These are phyloP conservation scores for Vicia faba DNA, from an alignment of 306 rosid genomes.

Conservation along the genomic window DNA sequence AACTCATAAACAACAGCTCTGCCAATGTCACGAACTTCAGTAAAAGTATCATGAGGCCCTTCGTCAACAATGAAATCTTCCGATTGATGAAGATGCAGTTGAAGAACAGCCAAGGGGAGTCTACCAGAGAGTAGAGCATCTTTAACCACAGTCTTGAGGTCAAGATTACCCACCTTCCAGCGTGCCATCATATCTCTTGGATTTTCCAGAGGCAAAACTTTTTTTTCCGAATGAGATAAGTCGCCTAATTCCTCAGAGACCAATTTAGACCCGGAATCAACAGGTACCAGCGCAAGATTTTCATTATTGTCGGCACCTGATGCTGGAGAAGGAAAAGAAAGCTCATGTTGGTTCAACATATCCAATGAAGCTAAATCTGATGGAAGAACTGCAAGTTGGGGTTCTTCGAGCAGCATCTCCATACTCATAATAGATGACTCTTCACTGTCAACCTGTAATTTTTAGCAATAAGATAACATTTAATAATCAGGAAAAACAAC, in stretches of 20 bases:
- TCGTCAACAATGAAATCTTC: conserved; percentile 61
- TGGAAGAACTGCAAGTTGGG: conserved; percentile 54
- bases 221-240: conserved; percentile 55
- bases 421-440: conserved; percentile 44
- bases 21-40: conserved; percentile 95
- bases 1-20: conserved; percentile 93
- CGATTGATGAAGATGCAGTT: conserved; percentile 80
- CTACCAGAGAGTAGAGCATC: conserved; percentile 96
- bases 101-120: conserved; percentile 97
- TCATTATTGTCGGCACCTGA: conserved; percentile 44
- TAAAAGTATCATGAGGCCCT: conserved; percentile 76
- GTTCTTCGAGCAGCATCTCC: conserved; percentile 59
- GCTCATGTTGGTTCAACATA: conserved; percentile 56
- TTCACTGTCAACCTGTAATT: conserved; percentile 64
- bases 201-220: conserved; percentile 67
- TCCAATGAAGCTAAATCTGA: conserved; percentile 52
- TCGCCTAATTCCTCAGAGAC: conserved; percentile 56
- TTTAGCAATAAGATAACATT: conserved; percentile 34
- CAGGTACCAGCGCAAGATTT: conserved; percentile 62
- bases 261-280: conserved; percentile 50
- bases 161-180: conserved; percentile 86
- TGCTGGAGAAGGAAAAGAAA: conserved; percentile 51
- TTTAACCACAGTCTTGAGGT: conserved; percentile 81
- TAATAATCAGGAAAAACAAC: conserved; percentile 22
- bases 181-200: conserved; percentile 95